Percentiles rank a stretch among this genome's conserved stretches.
Evolutionary conservation across 2,329 filamentous ascomycete species (phyloP).

Genomic region (Sphaerulina vaccinii): DNA sequence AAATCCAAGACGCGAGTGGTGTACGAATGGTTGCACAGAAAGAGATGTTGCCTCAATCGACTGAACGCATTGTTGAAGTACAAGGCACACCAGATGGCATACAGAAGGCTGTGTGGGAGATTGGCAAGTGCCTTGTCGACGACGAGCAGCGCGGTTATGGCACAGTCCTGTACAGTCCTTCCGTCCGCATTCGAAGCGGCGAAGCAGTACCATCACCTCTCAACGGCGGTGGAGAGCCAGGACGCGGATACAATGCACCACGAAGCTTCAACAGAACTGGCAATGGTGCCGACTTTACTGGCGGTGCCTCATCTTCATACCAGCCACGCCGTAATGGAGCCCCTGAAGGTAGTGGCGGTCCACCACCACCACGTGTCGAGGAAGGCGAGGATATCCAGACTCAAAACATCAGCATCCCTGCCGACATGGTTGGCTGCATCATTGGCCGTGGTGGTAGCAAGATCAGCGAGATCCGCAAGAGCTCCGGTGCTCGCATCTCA

Average conservation of each 20-base stretch:
- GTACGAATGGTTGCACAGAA: conserved; percentile 99
- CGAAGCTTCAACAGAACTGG: conserved; percentile 88
- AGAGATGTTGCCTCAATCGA: conserved; percentile 98
- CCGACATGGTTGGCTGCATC: conserved; percentile 99
- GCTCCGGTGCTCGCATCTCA: conserved; percentile 92
- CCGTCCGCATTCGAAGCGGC: conserved; percentile 75
- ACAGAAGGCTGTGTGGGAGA: conserved; percentile 96
- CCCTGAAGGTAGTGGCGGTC: conserved; percentile 65
- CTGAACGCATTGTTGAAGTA: conserved; percentile 94
- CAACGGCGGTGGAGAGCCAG: conserved; percentile 53
- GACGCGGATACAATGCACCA: conserved; percentile 48
- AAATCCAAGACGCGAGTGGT: conserved; percentile 94
- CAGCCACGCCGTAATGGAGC: conserved; percentile 69
- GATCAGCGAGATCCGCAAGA: conserved; percentile 98
- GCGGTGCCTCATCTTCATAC: conserved; percentile 60
- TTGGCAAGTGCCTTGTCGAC: conserved; percentile 96
- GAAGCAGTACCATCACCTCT: conserved; percentile 52
- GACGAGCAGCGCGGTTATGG: conserved; percentile 97
- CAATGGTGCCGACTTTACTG: conserved; percentile 96
- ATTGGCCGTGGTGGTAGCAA: conserved; percentile 93
- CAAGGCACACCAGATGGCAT: conserved; percentile 94
- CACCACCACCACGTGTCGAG: conserved; percentile 81
- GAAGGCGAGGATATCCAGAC: conserved; percentile 98
- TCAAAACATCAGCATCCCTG: conserved; percentile 98
- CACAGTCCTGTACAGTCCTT: conserved; percentile 95